Evolutionary conservation across 371 early-diverging fungal species (phyloP), one percentile per base, ranked within the genome.

Genomic region (Dichotomocladium elegans): DNA sequence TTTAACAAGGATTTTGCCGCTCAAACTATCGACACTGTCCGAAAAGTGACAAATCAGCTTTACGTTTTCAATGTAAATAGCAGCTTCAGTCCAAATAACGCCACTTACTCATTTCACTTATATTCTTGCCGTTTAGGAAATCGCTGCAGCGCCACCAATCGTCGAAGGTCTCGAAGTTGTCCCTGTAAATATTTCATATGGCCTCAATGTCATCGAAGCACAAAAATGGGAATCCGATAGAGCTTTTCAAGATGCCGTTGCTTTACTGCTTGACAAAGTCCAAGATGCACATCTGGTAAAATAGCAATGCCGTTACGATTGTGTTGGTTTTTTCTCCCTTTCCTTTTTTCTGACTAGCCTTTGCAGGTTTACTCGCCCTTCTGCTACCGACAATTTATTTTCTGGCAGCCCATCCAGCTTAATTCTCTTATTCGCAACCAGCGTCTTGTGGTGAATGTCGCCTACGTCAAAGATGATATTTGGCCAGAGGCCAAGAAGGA

Each of bases 331-430:
- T 25, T 19, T 31, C 47, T 29, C 46, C 46, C 21, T 53, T 25
- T 4, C 40, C 15, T 24, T 45, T 17, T 29, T 19, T 34, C 42
- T 27, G 22, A n/a, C 8, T 48, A 33, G 4, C 25, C 15, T 19
- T 27, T 21, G 11, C 58, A 75, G 76, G 70, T 68, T 24, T 77
- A 77, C 46, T 64, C 71, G 4, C 77, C 77, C 10, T 73, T 65
- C 34, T 77, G 77, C 34, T 77, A 77, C 31, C 70, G 77, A 22
- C 77, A 77, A 46, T 77, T 77, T 29, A 58, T 77, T 14, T 77
- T 77, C 15, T 77, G 77, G 77, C 77, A 77, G 37, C 73, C 77
- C 2, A 77, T 77, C 46, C 77, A 77, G 52, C 60, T 77, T 11
- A 77, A 77, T 34, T 60, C 77, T 4, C 42, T 77, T 9, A 56